A percentile compares a stretch with the other conserved stretches of the same genome.
Evolutionary conservation across 495 filamentous ascomycete genomes (phyloP).

Genomic region (Neurospora discreta): DNA sequence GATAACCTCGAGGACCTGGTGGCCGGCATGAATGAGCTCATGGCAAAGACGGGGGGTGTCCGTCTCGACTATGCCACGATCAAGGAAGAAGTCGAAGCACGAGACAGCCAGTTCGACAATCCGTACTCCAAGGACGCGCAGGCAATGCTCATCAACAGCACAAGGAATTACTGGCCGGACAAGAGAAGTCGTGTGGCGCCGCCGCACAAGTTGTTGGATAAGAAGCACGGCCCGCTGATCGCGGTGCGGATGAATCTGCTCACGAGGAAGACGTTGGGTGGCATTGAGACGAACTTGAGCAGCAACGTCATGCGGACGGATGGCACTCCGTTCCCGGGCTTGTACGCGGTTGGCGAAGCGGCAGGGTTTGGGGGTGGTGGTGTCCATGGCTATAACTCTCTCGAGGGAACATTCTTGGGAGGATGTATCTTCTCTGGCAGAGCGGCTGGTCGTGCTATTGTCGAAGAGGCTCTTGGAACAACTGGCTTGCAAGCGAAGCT

Average conservation of each 20-base stretch:
- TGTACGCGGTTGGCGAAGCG: slow-evolving; percentile 43
- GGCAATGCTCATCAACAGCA: slow-evolving; percentile 39
- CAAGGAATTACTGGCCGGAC: slow-evolving; percentile 39
- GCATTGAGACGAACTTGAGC: slow-evolving; percentile 40
- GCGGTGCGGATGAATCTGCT: slow-evolving; percentile 41
- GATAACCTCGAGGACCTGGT: slow-evolving; percentile 37
- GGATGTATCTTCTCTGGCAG: slow-evolving; percentile 42
- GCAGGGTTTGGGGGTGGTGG: slow-evolving; percentile 44
- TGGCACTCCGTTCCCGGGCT: slow-evolving; percentile 31
- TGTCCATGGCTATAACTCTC: slow-evolving; percentile 39
- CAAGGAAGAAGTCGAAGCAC: slow-evolving; percentile 28
- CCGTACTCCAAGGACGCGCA: slow-evolving; percentile 41
- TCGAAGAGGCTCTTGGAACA: slow-evolving; percentile 24
- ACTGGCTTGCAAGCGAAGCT: not conserved
- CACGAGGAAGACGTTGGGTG: slow-evolving; percentile 41
- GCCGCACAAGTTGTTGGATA: slow-evolving; percentile 36
- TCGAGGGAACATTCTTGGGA: slow-evolving; percentile 38
- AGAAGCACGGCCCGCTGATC: slow-evolving; percentile 36
- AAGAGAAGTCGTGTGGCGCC: slow-evolving; percentile 27
- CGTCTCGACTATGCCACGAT: slow-evolving; percentile 26
- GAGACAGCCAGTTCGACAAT: slow-evolving; percentile 38
- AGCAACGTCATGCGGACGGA: slow-evolving; percentile 35
- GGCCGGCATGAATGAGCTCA: slow-evolving; percentile 38
- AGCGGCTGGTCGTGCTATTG: slow-evolving; percentile 34
- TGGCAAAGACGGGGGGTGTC: slow-evolving; percentile 19